Base-by-base conservation (phyloP, 2,329 filamentous ascomycete species). In the Hypoxylon sp. region DNA sequence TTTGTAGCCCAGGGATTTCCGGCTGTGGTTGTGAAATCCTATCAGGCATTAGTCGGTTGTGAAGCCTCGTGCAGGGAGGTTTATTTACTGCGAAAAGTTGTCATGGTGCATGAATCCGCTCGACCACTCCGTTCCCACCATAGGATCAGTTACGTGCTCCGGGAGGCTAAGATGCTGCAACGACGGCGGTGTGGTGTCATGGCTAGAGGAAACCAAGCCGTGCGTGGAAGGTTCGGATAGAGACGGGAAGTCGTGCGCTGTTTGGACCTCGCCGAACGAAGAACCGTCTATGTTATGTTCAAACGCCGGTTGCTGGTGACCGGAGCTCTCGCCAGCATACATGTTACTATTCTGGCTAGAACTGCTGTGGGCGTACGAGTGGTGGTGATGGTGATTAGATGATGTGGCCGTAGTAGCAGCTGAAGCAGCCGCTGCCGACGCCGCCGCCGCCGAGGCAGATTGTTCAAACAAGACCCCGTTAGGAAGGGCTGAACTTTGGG, bases 391-490 rank as follows among this genome's bases (percentile, higher is more conserved):
- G 15, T 36, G 30, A 7, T 54, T 37, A 20, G 34, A 7, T 12
- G 37, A 3, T 3, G 35, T 9, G 5, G 41, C n/a, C 16, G 23
- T 27, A 7, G 26, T 15, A 13, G 41, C 31, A 6, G 41, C 30
- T 3, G 42, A 30, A 0, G 43, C 34, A 2, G 50, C 40, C 2
- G 44, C 23, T 4, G 47, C 21, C 5, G 21, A 25, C 21, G 42
- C 35, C 0, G 43, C 37, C 3, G 49, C 40, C 2, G 43, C 21
- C 3, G 47, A 15, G 17, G 52, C 51, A n/a, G 60, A 55, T 13
- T 49, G 4, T 9, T 47, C 36, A 13, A 60, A 63, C n/a, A 56
- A 38, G 1, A 43, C 23, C 7, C 51, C 52, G 8, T 51, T 56
- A 5, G 49, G 17, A n/a, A n/a, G n/a, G 34, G 59, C 62, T 2